Base-by-base conservation (phyloP, 805 yeast genomes). In the Saccharomyces kudriavzevii region DNA sequence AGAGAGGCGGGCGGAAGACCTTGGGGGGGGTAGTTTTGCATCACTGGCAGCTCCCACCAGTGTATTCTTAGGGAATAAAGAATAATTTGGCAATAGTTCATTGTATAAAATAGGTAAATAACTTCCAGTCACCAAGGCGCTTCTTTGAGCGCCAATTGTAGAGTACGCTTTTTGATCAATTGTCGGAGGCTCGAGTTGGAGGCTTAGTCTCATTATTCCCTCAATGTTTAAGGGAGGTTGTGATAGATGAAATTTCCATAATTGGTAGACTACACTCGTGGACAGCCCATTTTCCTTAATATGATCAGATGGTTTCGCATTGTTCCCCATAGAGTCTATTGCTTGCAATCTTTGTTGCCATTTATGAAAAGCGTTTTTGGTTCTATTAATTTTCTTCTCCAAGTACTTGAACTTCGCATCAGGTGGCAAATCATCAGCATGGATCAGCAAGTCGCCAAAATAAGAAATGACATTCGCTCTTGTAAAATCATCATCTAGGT, bases 381-480 rank as follows among this genome's bases (percentile, higher is more conserved):
- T 81, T 49, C 88, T 77, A 59, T 80, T 83, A 58, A 88, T 80
- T 55, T 83, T 79, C 48, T 80, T 77, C 55, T 84, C 87, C 57
- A 87, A 78, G 49, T 82, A 84, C 54, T 63, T 65, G 45, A 65
- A 60, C 56, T 62, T 68, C 1, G 63, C 52, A 10, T 61, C 66
- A 0, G 56, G 24, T 2, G 68, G 64, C 30, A 68, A 54, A 48
- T 67, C 67, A 54, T 64, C 68, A 4, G 67, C 66, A 49, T 60
- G 61, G 17, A 89, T 81, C 9, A 82, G 74, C 58, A 91, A 74
- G 65, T 91, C 98, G 10, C 97, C 97, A 72, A 89, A 91, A 64
- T 84, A 91, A 1, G 98, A 96, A 48, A 92, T 83, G 11, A 87
- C 95, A 52, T 82, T 80, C 49, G 82, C 83, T 62, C 87, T 87